Evolutionary conservation across 1,139 yeast species (phyloP).

Genomic region (Suhomyces atakaporum): DNA sequence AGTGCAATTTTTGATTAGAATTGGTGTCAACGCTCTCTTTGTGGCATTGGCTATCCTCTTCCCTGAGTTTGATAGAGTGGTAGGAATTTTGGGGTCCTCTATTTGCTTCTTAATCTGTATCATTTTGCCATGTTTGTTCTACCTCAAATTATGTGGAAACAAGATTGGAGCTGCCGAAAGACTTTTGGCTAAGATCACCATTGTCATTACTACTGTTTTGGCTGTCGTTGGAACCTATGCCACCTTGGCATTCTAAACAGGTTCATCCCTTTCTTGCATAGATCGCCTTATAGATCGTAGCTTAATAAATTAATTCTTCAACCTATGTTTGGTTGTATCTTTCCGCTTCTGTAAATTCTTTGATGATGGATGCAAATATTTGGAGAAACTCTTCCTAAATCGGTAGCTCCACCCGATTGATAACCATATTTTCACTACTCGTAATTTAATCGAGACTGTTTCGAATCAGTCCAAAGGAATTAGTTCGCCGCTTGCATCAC

Average conservation of each 20-base stretch:
- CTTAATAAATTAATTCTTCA: no score
- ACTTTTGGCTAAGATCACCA: slow-evolving; percentile 23
- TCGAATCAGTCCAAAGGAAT: no score
- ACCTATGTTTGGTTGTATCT: no score
- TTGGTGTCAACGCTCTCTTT: slow-evolving; percentile 53
- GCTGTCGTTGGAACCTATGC: slow-evolving; percentile 47
- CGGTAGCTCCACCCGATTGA: neutral
- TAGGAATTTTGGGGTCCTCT: slow-evolving; percentile 60
- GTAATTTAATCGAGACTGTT: no score
- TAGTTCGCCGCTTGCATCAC: no score
- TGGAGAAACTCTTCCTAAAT: no score
- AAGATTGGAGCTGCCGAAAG: slow-evolving; percentile 27
- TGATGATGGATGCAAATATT: no score
- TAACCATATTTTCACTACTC: neutral
- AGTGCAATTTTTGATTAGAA: slow-evolving; percentile 28
- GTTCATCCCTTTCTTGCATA: no score
- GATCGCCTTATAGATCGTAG: no score
- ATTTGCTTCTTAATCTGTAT: slow-evolving; percentile 58
- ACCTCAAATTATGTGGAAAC: slow-evolving; percentile 41
- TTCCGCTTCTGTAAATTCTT: no score
- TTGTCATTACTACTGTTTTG: slow-evolving; percentile 28
- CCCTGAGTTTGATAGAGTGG: slow-evolving; percentile 59
- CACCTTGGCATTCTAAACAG: slow-evolving; percentile 5
- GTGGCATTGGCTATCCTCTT: slow-evolving; percentile 53
- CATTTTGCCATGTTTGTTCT: slow-evolving; percentile 57